Percentiles rank a stretch among this genome's conserved stretches.
Evolutionary conservation across 331 rosid genomes (phyloP).

Genomic region (Quercus tomentella): DNA sequence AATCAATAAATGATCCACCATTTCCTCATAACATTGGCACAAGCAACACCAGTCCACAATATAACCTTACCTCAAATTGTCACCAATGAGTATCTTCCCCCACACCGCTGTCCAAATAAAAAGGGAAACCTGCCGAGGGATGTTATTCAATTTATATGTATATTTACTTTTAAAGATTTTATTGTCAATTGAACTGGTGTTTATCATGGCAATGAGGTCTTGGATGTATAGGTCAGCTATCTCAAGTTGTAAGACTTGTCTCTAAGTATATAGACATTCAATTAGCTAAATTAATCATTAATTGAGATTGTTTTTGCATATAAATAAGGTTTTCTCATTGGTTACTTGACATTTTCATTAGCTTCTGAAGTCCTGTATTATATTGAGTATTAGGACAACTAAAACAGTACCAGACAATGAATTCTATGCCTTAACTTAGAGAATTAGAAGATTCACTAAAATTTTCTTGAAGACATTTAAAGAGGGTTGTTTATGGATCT

Average conservation of each 20-base stretch:
- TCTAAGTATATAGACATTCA: neutral
- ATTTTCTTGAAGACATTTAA: neutral
- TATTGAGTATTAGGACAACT: neutral
- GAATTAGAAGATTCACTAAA: neutral
- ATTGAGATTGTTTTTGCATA: neutral
- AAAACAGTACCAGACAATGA: neutral
- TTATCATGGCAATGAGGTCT: neutral
- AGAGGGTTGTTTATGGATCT: neutral
- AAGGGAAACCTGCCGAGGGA: too few relatives aligned
- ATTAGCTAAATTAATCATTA: neutral
- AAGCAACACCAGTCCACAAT: too few relatives aligned
- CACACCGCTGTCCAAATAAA: too few relatives aligned
- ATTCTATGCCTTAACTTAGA: neutral
- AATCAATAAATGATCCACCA: too few relatives aligned
- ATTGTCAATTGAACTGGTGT: neutral
- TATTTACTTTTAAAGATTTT: neutral
- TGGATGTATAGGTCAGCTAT: neutral
- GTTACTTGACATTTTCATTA: neutral
- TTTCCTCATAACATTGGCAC: too few relatives aligned
- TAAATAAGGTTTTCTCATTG: neutral
- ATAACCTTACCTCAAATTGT: too few relatives aligned
- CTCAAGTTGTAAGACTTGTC: neutral
- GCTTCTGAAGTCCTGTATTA: neutral
- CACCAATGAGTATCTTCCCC: too few relatives aligned
- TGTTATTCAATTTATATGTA: neutral